Evolutionary conservation across 371 early-diverging fungal genomes (phyloP).

Genomic region (Dinochytrium kinnereticum): DNA sequence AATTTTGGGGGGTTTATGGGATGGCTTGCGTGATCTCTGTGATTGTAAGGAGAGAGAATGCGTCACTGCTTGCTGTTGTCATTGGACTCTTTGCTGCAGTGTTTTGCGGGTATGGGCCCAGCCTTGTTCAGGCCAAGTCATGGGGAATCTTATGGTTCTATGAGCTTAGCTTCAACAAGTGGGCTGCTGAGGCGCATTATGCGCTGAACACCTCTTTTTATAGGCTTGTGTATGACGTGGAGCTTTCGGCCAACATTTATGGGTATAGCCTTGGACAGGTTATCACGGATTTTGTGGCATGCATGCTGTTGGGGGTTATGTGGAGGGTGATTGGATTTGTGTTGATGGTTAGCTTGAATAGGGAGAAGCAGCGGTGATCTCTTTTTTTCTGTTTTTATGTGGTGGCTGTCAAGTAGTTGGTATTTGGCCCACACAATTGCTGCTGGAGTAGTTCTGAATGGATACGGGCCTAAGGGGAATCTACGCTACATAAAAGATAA

Average conservation of each 20-base stretch:
- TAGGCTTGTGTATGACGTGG: constrained; percentile 40
- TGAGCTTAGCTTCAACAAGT: constrained; percentile 50
- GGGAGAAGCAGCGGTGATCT: constrained; percentile 49
- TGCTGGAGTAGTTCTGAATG: too few relatives aligned
- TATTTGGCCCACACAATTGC: too few relatives aligned
- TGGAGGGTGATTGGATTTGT: constrained; percentile 44
- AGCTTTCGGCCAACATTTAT: constrained; percentile 24
- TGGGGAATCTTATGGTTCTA: constrained; percentile 47
- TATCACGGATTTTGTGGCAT: constrained; percentile 36
- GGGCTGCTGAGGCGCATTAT: constrained; percentile 51
- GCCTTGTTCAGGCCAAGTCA: constrained; percentile 37
- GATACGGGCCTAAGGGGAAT: too few relatives aligned
- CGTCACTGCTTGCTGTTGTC: constrained; percentile 47
- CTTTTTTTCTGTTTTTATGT: constrained; percentile 4
- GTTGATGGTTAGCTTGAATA: constrained; percentile 42
- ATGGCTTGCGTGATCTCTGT: constrained; percentile 44
- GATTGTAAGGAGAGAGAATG: constrained; percentile 48
- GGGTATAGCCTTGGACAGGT: constrained; percentile 47
- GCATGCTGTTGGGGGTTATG: constrained; percentile 39
- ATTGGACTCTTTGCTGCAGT: constrained; percentile 48
- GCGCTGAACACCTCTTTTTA: background rate
- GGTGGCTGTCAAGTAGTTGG: background rate
- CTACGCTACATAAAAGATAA: too few relatives aligned
- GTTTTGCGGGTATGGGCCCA: constrained; percentile 55
- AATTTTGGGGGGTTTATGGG: constrained; percentile 55